Evolutionary conservation across 345 rosid genomes (phyloP), one percentile per base, ranked within the genome.

Genomic region (Citrus australasica): DNA sequence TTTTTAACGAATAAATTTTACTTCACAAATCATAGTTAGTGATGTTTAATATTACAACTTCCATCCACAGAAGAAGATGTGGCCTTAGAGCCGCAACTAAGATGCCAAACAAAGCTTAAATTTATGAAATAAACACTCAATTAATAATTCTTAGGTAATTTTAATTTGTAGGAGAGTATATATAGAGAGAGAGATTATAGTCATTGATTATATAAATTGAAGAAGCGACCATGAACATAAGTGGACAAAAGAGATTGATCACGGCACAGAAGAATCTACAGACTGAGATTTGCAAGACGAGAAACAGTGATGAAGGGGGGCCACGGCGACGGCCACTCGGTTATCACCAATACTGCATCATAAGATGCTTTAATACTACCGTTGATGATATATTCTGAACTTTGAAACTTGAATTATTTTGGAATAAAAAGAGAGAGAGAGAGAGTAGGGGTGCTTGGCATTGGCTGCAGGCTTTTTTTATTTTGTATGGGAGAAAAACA

Each of bases 181-280:
- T 0, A 46, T 0, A 46, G 2, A 46, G 5, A 13, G 51, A 46
- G 17, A 46, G 16, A 46, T 13, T 46, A 13, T 3, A 46, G 51
- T 46, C 51, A 46, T 13, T 46, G 51, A 46, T 3, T 46, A 35
- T 6, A 35, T 35, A 56, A 56, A 7, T 56, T n/a, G 24, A 22
- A 21, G n/a, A 21, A 32, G 68, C 1, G 38, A 30, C 19, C 37
- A 64, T 4, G 33, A 7, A 27, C 28, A 61, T 3, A 65, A 32
- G 10, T 33, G 25, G 69, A 65, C 69, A 21, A 35, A 21, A 33
- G 14, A 42, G 35, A 16, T 17, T 46, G 51, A 53, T 53, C 51
- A 17, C 55, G 13, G 58, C 59, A 58, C 24, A 46, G 65, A 59
- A 24, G 83, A 80, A 80, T 75, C 83, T 75, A 53, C 65, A 69